Conservation (phyloP, 495 filamentous ascomycete genomes). For the Trichoderma orchidacearum region DNA sequence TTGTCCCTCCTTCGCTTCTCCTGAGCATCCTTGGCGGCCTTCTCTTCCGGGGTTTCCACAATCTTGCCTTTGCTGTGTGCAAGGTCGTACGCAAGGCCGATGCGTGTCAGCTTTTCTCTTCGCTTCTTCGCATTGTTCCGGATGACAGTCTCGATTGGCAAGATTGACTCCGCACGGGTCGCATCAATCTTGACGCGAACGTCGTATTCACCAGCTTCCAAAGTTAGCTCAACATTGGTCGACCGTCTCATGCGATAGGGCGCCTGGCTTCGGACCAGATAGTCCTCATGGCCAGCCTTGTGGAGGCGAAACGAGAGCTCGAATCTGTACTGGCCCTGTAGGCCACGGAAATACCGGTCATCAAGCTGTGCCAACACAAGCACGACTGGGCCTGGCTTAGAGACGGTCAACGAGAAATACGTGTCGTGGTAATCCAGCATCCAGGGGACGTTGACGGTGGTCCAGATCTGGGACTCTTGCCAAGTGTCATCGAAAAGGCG, state of each 20-base stretch:
- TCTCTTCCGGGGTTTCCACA: conserved; percentile 52
- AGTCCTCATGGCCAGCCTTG: conserved; percentile 66
- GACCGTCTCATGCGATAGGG: conserved; percentile 61
- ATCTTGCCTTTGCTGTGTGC: conserved; percentile 68
- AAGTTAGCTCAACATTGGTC: conserved; percentile 66
- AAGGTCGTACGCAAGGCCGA: conserved; percentile 71
- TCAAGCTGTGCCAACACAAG: conserved; percentile 78
- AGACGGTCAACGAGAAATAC: conserved; percentile 61
- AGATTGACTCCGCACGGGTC: conserved; percentile 30
- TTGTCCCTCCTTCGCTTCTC: conserved; percentile 31
- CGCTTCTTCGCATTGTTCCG: conserved; percentile 42
- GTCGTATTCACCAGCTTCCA: conserved; percentile 70
- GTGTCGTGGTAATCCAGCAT: conserved; percentile 72
- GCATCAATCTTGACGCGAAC: conserved; percentile 73
- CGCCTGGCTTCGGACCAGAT: conserved; percentile 66
- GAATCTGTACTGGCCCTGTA: conserved; percentile 73
- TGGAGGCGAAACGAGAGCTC: conserved; percentile 69
- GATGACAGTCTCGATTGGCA: conserved; percentile 56
- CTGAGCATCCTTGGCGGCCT: conserved; percentile 28
- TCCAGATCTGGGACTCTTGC: conserved; percentile 77
- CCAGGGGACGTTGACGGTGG: conserved; percentile 74
- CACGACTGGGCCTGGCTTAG: conserved; percentile 54
- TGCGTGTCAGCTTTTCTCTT: conserved; percentile 71
- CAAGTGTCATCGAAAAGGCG: conserved; percentile 78
- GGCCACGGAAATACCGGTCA: conserved; percentile 69